Conservation (phyloP, 768 basidiomycete species). For the Tephrocybe sp. region DNA sequence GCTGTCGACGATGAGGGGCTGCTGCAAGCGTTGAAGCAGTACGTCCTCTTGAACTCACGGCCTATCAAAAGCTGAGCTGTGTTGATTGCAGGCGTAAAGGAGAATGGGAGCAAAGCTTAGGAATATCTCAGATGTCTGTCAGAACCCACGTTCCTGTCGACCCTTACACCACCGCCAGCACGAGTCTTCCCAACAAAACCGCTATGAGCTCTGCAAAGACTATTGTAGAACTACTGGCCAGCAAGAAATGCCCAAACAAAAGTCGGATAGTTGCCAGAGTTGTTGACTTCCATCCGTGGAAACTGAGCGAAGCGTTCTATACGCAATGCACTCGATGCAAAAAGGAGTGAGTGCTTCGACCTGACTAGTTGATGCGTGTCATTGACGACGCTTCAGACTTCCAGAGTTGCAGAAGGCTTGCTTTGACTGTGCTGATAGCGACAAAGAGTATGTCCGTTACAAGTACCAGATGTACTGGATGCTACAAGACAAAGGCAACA, state of each 20-base stretch:
- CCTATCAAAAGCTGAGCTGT: background rate
- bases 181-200: too few species aligned
- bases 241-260: constrained; percentile 31
- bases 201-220: too few species aligned
- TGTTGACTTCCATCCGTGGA: constrained; percentile 55
- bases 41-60: constrained; percentile 13
- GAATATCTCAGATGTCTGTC: background rate
- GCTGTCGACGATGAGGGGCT: constrained; percentile 37
- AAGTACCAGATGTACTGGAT: constrained; percentile 49
- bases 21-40: constrained; percentile 44
- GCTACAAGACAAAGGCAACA: constrained; percentile 49
- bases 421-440: constrained; percentile 51
- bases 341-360: constrained; percentile 39
- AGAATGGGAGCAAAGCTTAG: constrained; percentile 22
- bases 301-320: constrained; percentile 45
- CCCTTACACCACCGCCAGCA: too few species aligned
- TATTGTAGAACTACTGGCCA: constrained; percentile 37
- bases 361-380: background rate
- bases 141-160: background rate
- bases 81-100: constrained; percentile 28
- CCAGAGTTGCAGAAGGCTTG: constrained; percentile 43
- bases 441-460: constrained; percentile 47
- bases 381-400: constrained; percentile 34
- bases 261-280: constrained; percentile 49
- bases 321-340: constrained; percentile 55